Evolutionary conservation across 441 rosid species (phyloP).

Genomic region (Rhodomyrtus psidioides): DNA sequence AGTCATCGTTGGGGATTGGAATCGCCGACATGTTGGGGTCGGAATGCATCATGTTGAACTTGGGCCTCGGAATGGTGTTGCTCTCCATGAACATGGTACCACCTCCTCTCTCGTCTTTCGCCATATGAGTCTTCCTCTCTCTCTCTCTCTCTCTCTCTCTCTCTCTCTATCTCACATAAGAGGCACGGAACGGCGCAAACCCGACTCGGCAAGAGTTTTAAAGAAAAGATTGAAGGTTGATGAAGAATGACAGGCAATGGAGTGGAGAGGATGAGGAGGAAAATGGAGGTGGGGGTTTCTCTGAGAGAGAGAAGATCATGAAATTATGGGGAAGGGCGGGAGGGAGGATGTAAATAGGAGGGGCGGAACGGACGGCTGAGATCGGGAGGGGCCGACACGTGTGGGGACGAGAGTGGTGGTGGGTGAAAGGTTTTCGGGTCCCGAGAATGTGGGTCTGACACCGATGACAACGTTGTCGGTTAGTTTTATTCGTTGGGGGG

Average conservation of each 20-base stretch:
- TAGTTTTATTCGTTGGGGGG: slow-evolving; percentile 5
- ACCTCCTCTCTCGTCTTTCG: slow-evolving; percentile 13
- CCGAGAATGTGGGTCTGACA: background rate
- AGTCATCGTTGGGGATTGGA: slow-evolving; percentile 37
- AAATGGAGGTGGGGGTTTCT: background rate
- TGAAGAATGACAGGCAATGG: background rate
- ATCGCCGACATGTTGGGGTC: slow-evolving; percentile 42
- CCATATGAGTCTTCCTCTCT: background rate
- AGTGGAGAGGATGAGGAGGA: background rate
- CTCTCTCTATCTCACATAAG: background rate
- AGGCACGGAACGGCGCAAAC: background rate
- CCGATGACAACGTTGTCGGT: slow-evolving; percentile 1
- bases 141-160: background rate
- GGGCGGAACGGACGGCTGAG: slow-evolving; percentile 2
- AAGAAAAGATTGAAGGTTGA: background rate
- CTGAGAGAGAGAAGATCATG: background rate
- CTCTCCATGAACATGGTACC: slow-evolving; percentile 33
- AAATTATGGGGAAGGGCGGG: background rate
- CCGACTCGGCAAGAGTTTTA: background rate
- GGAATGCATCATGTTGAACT: slow-evolving; percentile 38
- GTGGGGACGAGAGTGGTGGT: background rate
- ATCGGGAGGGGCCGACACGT: slow-evolving; percentile 14
- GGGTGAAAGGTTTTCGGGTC: background rate
- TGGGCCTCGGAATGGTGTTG: slow-evolving; percentile 33
- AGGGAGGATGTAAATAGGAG: slow-evolving; percentile 15